Conservation (phyloP, 1,139 yeast genomes). For the Saccharomyces uvarum region DNA sequence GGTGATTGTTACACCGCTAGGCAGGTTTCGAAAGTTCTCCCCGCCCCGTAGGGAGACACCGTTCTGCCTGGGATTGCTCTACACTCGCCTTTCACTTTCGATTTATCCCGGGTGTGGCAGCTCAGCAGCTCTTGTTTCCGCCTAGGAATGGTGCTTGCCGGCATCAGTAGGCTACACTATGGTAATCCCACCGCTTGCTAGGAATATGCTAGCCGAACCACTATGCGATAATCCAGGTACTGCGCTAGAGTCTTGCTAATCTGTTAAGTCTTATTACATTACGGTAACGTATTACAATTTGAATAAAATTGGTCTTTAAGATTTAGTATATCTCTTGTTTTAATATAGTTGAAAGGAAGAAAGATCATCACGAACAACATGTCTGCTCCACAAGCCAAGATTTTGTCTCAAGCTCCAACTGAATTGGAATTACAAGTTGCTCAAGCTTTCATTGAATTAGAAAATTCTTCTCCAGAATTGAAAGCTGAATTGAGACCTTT, state of each 20-base stretch:
- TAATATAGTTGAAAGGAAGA: background rate
- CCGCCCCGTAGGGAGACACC: background rate
- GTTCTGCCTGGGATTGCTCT: background rate
- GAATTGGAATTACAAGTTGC: conserved; percentile 99
- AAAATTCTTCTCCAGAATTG: conserved; percentile 85
- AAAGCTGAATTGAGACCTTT: conserved; percentile 97
- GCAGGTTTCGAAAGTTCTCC: background rate
- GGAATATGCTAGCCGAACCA: background rate
- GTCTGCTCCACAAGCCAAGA: conserved; percentile 39
- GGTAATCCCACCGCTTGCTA: background rate
- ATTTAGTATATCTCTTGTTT: background rate
- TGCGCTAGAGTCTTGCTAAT: background rate
- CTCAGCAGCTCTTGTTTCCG: background rate
- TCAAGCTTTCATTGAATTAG: conserved; percentile 97
- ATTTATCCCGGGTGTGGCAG: background rate
- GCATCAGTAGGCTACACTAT: background rate
- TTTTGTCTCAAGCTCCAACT: conserved; percentile 85
- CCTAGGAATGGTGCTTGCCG: conserved; percentile 2
- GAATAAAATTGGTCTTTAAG: background rate
- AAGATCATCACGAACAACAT: conserved; percentile 2
- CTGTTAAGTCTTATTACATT: background rate
- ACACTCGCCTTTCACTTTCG: background rate
- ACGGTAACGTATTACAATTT: background rate
- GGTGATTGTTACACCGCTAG: background rate
- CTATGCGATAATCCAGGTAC: background rate